These are phyloP conservation scores for Trichoderma asperelloides DNA, from an alignment of 495 filamentous ascomycete species.

Conservation along the genomic window DNA sequence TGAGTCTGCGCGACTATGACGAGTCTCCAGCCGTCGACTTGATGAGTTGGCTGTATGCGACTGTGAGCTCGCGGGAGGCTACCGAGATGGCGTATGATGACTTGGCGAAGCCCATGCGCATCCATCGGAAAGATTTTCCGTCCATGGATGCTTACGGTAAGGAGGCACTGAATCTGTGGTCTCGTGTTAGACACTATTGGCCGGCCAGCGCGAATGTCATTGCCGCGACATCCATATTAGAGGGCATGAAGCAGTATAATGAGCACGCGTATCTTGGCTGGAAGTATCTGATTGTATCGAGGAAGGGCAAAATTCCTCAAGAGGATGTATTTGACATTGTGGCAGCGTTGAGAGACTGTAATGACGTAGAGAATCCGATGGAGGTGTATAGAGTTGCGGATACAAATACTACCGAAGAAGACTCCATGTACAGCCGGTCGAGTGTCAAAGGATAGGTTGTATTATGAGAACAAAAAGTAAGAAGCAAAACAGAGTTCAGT, in stretches of 20 bases:
- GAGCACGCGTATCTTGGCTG: background rate
- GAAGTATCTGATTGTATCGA: background rate
- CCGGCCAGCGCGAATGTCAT: background rate
- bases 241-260: background rate
- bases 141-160: background rate
- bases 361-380: background rate
- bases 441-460: background rate
- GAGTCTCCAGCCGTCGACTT: background rate
- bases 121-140: background rate
- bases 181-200: background rate
- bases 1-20: background rate
- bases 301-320: background rate
- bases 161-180: background rate
- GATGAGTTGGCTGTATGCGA: background rate
- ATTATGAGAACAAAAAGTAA: background rate
- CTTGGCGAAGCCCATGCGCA: background rate
- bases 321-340: background rate
- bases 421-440: background rate
- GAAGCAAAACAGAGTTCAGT: background rate
- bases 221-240: background rate
- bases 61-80: background rate
- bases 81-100: background rate
- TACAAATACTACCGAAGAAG: background rate
- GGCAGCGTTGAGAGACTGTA: background rate
- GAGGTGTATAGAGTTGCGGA: background rate